Conservation (phyloP, 345 rosid genomes). For the Passiflora organensis region DNA sequence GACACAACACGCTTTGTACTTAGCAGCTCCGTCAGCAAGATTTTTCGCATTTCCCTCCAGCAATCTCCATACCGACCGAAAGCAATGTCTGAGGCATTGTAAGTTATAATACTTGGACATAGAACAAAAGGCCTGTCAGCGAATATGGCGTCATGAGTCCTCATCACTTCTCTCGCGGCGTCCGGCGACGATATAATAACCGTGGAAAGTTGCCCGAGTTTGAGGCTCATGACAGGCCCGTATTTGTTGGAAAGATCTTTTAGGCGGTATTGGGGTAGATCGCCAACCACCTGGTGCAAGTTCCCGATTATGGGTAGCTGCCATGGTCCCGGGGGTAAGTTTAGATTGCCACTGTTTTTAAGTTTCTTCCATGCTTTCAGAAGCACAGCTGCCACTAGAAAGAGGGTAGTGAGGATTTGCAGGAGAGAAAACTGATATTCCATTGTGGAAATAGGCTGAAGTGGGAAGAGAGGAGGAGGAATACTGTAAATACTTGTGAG, state of each 20-base stretch:
- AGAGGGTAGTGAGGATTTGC: too few relatives aligned
- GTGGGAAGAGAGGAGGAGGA: too few relatives aligned
- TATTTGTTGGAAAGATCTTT: conserved; percentile 2
- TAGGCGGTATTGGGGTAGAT: conserved; percentile 2
- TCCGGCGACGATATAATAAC: conserved; percentile 5
- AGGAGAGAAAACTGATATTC: too few relatives aligned
- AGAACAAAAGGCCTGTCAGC: neutral
- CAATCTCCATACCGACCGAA: conserved; percentile 1
- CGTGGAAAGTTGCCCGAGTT: neutral
- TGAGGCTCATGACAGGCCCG: conserved; percentile 1
- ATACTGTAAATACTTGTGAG: too few relatives aligned
- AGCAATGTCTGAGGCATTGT: neutral
- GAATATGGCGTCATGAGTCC: neutral
- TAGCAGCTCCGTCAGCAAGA: neutral
- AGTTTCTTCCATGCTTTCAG: too few relatives aligned
- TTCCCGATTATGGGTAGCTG: too few relatives aligned
- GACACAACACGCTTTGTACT: neutral
- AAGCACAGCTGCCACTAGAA: too few relatives aligned
- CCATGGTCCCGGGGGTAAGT: too few relatives aligned
- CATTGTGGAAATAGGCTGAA: too few relatives aligned
- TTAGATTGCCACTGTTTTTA: too few relatives aligned
- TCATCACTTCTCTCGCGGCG: conserved; percentile 4
- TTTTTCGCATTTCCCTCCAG: conserved; percentile 2
- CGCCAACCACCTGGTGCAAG: conserved; percentile 6
- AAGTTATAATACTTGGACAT: neutral